Evolutionary conservation across 371 early-diverging fungal species (phyloP).

Genomic region (Conidiobolus incongruus): DNA sequence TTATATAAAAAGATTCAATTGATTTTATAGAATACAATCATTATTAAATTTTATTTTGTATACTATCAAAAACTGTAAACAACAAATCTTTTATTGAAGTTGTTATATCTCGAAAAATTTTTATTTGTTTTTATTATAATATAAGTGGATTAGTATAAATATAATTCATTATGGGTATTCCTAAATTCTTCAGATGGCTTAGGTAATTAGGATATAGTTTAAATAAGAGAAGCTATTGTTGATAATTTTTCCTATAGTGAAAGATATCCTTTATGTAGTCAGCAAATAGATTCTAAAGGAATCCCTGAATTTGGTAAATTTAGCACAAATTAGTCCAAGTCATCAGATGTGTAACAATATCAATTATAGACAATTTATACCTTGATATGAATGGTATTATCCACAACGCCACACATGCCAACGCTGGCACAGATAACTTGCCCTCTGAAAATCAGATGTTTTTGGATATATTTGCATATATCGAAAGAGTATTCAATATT

Average conservation of each 20-base stretch:
- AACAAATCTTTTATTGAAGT: no score
- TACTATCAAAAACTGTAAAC: no score
- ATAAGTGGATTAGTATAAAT: no score
- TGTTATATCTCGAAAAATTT: neutral
- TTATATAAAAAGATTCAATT: no score
- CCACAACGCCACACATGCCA: constrained; percentile 95
- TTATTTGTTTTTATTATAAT: neutral
- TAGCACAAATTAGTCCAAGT: no score
- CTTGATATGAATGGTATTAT: constrained; percentile 99
- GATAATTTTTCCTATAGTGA: constrained; percentile 28
- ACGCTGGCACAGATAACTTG: constrained; percentile 49
- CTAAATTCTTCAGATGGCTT: constrained; percentile 85
- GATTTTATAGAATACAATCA: no score
- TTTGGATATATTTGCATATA: constrained; percentile 81
- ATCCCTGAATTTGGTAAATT: constrained; percentile 90
- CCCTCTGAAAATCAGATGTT: constrained; percentile 87
- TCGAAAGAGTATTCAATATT: constrained; percentile 82
- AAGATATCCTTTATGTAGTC: constrained; percentile 86
- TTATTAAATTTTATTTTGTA: no score
- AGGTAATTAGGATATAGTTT: constrained; percentile 15
- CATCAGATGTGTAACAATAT: no score
- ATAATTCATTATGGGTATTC: constrained; percentile 47
- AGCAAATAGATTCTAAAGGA: constrained; percentile 56
- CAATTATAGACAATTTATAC: constrained; percentile 64
- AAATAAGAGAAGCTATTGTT: neutral